Conservation (phyloP, 129 eudicot species). For the Helichrysum umbraculigerum region DNA sequence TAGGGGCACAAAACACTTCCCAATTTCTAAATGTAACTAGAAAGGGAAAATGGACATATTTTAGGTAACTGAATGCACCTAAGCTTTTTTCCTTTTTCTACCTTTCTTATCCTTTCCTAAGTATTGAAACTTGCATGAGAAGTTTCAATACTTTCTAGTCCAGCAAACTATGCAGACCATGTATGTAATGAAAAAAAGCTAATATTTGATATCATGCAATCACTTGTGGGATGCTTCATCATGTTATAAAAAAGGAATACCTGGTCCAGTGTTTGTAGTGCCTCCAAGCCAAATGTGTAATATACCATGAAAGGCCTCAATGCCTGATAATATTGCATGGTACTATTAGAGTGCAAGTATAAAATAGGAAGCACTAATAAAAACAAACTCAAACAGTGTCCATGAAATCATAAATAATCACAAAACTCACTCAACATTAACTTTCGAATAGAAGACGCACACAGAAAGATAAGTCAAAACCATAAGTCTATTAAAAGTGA, state of each 20-base stretch:
- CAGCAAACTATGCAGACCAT: background rate
- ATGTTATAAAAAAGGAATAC: conserved; percentile 26
- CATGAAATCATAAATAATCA: conserved; percentile 1
- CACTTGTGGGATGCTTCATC: conserved; percentile 8
- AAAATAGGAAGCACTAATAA: background rate
- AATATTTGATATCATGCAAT: conserved; percentile 5
- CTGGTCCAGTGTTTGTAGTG: conserved; percentile 54
- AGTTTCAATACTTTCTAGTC: background rate
- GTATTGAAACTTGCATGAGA: background rate
- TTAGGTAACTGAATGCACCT: too few relatives aligned
- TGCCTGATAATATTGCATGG: conserved; percentile 40
- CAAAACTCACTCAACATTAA: background rate
- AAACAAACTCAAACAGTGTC: background rate
- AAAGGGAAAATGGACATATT: too few relatives aligned
- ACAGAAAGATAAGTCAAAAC: background rate
- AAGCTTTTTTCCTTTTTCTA: too few relatives aligned
- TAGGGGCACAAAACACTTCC: too few relatives aligned
- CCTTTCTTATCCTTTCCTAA: too few relatives aligned
- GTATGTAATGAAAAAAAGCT: background rate
- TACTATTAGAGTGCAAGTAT: conserved; percentile 12
- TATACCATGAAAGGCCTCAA: conserved; percentile 71
- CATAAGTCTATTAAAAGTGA: background rate
- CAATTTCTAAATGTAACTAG: too few relatives aligned
- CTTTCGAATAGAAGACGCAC: background rate
- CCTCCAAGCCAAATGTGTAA: conserved; percentile 62